phyloP scores from a whole-genome alignment of 306 rosid genomes.

The apple (Malus domestica) region DNA sequence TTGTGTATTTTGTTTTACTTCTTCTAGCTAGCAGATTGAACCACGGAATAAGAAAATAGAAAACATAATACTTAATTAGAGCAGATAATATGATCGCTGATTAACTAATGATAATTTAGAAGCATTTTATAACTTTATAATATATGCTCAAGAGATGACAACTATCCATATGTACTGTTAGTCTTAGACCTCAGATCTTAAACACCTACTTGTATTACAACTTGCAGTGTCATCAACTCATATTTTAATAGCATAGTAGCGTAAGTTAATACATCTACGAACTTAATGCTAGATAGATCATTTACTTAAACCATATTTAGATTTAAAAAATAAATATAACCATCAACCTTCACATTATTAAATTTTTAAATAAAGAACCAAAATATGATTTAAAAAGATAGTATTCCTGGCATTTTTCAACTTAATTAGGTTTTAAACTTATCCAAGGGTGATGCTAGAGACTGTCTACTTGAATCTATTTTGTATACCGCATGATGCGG shows the following conservation, averaged over 20 bases:
- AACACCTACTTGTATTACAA: neutral
- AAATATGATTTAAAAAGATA: too few relatives aligned
- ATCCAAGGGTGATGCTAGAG: too few relatives aligned
- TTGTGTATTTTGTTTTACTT: neutral
- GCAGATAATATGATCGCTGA: neutral
- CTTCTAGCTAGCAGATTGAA: neutral
- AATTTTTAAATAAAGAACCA: too few relatives aligned
- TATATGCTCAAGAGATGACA: neutral
- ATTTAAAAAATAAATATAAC: too few relatives aligned
- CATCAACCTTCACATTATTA: too few relatives aligned
- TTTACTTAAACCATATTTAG: too few relatives aligned
- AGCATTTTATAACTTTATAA: neutral
- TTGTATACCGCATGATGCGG: too few relatives aligned
- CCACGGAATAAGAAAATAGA: neutral
- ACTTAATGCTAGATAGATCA: too few relatives aligned
- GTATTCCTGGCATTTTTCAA: too few relatives aligned
- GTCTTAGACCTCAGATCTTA: neutral
- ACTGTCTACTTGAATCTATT: too few relatives aligned
- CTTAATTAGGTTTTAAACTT: too few relatives aligned
- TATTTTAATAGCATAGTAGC: neutral
- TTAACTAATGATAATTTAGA: neutral
- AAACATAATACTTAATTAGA: neutral
- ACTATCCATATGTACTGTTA: neutral
- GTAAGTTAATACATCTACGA: neutral
- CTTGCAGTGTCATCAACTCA: neutral